phyloP scores from a whole-genome alignment of 129 eudicot genomes.

The Erigeron canadensis region DNA sequence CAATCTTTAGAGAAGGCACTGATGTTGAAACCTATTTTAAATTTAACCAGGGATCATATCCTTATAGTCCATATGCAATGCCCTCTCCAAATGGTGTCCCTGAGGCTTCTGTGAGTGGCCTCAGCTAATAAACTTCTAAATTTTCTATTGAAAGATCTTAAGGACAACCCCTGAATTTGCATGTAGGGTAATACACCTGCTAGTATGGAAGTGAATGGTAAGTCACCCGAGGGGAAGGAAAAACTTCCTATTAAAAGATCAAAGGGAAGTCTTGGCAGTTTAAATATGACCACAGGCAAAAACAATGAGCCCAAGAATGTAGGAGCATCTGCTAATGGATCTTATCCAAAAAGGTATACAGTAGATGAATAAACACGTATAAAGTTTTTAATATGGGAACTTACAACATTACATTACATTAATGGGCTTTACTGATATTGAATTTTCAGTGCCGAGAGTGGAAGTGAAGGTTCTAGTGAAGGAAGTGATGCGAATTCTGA shows the following conservation, averaged over 20 bases:
- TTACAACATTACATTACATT: neutral
- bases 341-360: conserved; percentile 82
- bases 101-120: conserved; percentile 79
- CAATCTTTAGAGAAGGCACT: conserved; percentile 1
- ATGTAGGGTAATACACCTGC: conserved; percentile 63
- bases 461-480: conserved; percentile 84
- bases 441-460: conserved; percentile 77
- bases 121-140: conserved; percentile 9
- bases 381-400: neutral
- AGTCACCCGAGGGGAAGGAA: conserved; percentile 76
- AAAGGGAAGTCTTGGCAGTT: conserved; percentile 87
- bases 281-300: conserved; percentile 87
- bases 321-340: conserved; percentile 75
- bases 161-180: conserved; percentile 13
- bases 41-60: conserved; percentile 78
- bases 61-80: conserved; percentile 76
- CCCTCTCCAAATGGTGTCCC: conserved; percentile 82
- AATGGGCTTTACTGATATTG: conserved; percentile 15
- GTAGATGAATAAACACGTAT: conserved; percentile 3
- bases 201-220: conserved; percentile 62
- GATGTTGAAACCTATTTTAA: conserved; percentile 13
- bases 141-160: neutral
- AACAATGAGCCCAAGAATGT: conserved; percentile 63
- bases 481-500: conserved; percentile 95
- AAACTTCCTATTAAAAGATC: conserved; percentile 91